phyloP scores from a whole-genome alignment of 2,329 filamentous ascomycete species.

The Sclerotiophoma versabilis region DNA sequence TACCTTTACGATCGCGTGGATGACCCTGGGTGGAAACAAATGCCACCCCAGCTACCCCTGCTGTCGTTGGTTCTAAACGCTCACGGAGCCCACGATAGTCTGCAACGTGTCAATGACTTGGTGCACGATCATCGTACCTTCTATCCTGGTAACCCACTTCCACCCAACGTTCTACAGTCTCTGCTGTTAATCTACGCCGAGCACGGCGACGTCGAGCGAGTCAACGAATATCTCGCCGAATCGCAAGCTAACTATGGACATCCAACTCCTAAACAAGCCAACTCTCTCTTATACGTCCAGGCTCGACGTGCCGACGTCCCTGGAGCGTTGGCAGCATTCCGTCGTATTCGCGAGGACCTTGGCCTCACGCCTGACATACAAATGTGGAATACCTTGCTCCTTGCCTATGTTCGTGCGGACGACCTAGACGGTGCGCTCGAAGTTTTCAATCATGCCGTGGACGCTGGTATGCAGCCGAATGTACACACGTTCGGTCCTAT shows the following conservation, averaged over 20 bases:
- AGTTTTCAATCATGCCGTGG: constrained; percentile 68
- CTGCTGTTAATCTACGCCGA: constrained; percentile 43
- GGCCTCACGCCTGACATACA: constrained; percentile 63
- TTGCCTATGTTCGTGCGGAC: constrained; percentile 70
- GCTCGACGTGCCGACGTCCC: constrained; percentile 71
- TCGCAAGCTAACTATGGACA: constrained; percentile 20
- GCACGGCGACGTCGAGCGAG: constrained; percentile 41
- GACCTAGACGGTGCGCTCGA: constrained; percentile 71
- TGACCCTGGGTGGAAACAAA: neutral
- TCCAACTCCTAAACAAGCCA: constrained; percentile 25
- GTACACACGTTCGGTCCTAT: constrained; percentile 73
- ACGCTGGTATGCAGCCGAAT: constrained; percentile 62
- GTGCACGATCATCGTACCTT: constrained; percentile 38
- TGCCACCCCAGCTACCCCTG: constrained; percentile 24
- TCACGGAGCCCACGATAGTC: constrained; percentile 30
- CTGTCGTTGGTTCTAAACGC: constrained; percentile 32
- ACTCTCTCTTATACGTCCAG: constrained; percentile 70
- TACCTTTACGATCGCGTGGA: constrained; percentile 22
- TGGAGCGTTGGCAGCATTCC: constrained; percentile 67
- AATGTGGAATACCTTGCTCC: constrained; percentile 80
- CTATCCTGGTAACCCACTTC: constrained; percentile 30
- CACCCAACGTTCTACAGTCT: constrained; percentile 25
- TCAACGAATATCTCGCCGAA: constrained; percentile 45
- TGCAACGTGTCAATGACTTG: constrained; percentile 27
- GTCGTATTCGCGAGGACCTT: constrained; percentile 65